Conservation (phyloP, 495 filamentous ascomycete genomes). For the Achaetomiella virescens region DNA sequence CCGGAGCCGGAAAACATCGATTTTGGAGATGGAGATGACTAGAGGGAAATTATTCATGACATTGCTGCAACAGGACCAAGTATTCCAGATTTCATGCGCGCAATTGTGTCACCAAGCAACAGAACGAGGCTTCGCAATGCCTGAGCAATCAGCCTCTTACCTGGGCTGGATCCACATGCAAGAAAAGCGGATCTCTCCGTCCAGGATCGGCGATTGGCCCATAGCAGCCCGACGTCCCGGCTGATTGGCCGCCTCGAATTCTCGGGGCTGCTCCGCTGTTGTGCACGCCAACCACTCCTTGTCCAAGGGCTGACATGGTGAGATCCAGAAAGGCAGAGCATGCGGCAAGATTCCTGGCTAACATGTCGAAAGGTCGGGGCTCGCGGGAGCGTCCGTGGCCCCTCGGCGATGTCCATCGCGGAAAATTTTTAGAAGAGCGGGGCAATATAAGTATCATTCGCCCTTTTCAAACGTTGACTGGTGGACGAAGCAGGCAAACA, state of each 20-base stretch:
- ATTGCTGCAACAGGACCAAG: too few relatives aligned
- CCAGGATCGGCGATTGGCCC: conserved; percentile 3
- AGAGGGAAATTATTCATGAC: neutral
- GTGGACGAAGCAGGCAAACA: too few relatives aligned
- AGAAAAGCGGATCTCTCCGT: too few relatives aligned
- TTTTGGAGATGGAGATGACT: too few relatives aligned
- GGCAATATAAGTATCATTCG: too few relatives aligned
- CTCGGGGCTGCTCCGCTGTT: conserved; percentile 5
- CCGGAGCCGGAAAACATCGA: too few relatives aligned
- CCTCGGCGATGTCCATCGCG: too few relatives aligned
- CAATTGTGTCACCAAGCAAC: neutral
- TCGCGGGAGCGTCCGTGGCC: too few relatives aligned
- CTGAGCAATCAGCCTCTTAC: neutral
- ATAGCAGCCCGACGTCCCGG: neutral
- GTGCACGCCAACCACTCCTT: neutral
- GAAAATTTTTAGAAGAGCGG: too few relatives aligned
- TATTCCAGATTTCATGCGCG: neutral
- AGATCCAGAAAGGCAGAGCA: neutral
- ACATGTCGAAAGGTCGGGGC: neutral
- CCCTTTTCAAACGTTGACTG: too few relatives aligned
- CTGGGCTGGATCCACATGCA: neutral
- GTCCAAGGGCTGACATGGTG: neutral
- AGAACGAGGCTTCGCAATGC: neutral
- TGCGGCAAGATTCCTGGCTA: neutral
- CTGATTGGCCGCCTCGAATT: conserved; percentile 7